Conservation (phyloP, 768 basidiomycete species). For the Rhodotorula taiwanensis region DNA sequence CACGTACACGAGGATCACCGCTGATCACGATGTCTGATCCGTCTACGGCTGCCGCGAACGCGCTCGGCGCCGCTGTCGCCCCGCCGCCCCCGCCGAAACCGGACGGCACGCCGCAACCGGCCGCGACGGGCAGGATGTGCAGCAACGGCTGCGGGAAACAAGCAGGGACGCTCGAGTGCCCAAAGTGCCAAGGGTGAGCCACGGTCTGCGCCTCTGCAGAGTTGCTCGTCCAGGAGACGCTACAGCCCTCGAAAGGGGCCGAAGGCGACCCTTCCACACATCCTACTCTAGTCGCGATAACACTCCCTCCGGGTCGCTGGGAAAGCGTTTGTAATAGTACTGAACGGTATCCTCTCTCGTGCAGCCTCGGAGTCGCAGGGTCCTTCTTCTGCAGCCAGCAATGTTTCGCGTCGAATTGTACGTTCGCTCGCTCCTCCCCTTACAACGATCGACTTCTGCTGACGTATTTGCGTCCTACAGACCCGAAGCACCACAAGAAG, state of each 20-base stretch:
- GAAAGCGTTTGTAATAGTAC: not conserved
- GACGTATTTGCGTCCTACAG: not conserved
- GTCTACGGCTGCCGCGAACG: no score
- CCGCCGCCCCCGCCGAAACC: no score
- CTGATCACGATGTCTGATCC: no score
- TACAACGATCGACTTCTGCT: not conserved
- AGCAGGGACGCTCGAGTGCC: slow-evolving; percentile 4
- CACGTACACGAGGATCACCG: no score
- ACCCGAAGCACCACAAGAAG: slow-evolving; percentile 25
- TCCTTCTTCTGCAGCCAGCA: slow-evolving; percentile 23
- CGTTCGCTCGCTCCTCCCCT: not conserved
- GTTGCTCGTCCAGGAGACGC: not conserved
- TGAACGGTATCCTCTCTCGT: not conserved
- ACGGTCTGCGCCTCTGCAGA: not conserved
- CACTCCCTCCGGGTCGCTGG: no score
- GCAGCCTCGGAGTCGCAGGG: slow-evolving; percentile 13
- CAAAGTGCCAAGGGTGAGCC: slow-evolving; percentile 16
- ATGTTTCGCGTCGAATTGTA: slow-evolving; percentile 30
- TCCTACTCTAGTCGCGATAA: no score
- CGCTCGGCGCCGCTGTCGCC: no score
- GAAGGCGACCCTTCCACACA: no score
- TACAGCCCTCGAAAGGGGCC: no score
- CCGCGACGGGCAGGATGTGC: not conserved
- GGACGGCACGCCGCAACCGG: not conserved
- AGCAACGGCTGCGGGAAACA: slow-evolving; percentile 22